Evolutionary conservation across 2,329 filamentous ascomycete genomes (phyloP).

Genomic region (Pseudomassariella vexata): DNA sequence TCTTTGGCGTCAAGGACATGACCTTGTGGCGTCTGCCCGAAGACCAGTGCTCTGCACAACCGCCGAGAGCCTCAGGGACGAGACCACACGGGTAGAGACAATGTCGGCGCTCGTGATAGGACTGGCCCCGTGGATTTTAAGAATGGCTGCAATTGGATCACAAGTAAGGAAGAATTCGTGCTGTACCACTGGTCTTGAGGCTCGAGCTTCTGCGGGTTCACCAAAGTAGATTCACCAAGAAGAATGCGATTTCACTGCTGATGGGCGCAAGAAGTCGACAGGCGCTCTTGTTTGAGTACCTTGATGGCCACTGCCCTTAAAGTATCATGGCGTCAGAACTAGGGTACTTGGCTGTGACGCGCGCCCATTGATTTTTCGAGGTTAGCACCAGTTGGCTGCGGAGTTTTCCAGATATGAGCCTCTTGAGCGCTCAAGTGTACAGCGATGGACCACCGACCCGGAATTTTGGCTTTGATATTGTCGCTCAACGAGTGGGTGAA

Average conservation of each 20-base stretch:
- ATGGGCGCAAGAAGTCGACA: not conserved
- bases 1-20: no score
- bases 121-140: no score
- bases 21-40: conserved; percentile 2
- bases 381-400: not conserved
- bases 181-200: no score
- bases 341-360: not conserved
- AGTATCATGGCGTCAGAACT: conserved; percentile 1
- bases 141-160: no score
- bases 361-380: no score
- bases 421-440: not conserved
- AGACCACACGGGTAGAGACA: no score
- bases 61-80: not conserved
- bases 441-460: not conserved
- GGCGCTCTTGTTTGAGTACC: conserved; percentile 3
- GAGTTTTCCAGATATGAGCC: not conserved
- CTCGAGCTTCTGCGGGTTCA: not conserved
- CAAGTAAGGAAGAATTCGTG: no score
- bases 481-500: conserved; percentile 5
- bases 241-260: not conserved
- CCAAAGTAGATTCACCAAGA: not conserved
- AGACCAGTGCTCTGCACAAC: conserved; percentile 1
- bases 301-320: conserved; percentile 6
- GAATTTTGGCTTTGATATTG: conserved; percentile 3
- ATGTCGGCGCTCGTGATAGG: no score